A percentile compares a stretch with the other conserved stretches of the same genome.
These are phyloP conservation scores for Coemansia sp. DNA, from an alignment of 192 early-diverging fungal genomes.

Conservation along the genomic window DNA sequence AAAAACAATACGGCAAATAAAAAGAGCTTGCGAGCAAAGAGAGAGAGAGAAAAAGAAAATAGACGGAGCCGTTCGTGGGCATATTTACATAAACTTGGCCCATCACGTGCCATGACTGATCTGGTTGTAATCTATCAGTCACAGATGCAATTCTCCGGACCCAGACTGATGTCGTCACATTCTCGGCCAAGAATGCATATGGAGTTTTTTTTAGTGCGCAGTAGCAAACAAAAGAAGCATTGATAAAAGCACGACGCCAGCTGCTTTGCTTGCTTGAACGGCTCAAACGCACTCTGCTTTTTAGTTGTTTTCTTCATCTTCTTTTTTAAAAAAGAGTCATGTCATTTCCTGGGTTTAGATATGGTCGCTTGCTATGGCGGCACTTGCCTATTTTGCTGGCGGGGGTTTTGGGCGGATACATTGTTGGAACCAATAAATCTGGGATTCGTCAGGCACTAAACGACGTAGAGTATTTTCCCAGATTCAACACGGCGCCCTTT, in stretches of 20 bases:
- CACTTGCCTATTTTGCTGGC: slow-evolving; percentile 28
- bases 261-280: not conserved
- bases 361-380: slow-evolving; percentile 6
- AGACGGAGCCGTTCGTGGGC: no score
- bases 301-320: not conserved
- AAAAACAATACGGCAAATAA: no score
- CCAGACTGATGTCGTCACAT: not conserved
- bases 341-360: not conserved
- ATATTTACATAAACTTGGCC: no score
- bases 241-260: not conserved
- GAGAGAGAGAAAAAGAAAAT: no score
- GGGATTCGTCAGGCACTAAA: not conserved
- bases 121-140: not conserved
- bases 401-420: slow-evolving; percentile 27
- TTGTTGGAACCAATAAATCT: slow-evolving; percentile 18
- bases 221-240: not conserved
- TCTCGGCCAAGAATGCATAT: not conserved
- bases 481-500: not conserved
- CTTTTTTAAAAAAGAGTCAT: not conserved
- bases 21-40: not conserved
- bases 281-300: not conserved
- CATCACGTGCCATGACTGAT: not conserved
- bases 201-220: not conserved
- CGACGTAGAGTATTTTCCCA: not conserved
- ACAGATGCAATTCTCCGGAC: not conserved